These are phyloP conservation scores for Tuber calosporum DNA, from an alignment of 495 filamentous ascomycete species.

Conservation along the genomic window DNA sequence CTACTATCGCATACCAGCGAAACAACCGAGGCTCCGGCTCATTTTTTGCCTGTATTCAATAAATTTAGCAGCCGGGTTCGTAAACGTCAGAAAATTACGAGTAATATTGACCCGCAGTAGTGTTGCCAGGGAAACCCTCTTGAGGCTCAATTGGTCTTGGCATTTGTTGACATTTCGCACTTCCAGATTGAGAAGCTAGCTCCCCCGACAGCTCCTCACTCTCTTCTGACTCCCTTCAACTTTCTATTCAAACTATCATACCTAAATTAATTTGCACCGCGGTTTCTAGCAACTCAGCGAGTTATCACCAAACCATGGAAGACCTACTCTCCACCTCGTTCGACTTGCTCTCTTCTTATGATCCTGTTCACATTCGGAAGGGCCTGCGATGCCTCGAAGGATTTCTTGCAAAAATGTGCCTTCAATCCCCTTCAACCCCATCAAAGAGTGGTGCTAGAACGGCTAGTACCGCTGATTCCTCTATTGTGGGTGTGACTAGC, in stretches of 20 bases:
- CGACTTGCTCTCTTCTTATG: constrained; percentile 91
- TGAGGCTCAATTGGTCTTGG: constrained; percentile 16
- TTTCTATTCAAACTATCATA: constrained; percentile 21
- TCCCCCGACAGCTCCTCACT: constrained; percentile 11
- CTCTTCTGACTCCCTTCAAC: constrained; percentile 12
- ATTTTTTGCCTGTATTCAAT: too few species aligned
- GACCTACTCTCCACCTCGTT: constrained; percentile 85
- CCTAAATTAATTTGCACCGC: constrained; percentile 6
- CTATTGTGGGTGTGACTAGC: constrained; percentile 17
- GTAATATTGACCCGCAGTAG: not conserved
- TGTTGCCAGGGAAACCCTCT: constrained; percentile 28
- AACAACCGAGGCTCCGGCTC: too few species aligned
- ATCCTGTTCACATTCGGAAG: constrained; percentile 79
- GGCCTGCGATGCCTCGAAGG: constrained; percentile 93
- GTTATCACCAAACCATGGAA: constrained; percentile 58
- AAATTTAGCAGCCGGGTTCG: too few species aligned
- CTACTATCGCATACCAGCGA: too few species aligned
- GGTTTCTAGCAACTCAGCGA: constrained; percentile 5
- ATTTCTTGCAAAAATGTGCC: constrained; percentile 89
- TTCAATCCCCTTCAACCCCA: constrained; percentile 49
- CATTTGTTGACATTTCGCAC: constrained; percentile 25
- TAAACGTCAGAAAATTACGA: not conserved
- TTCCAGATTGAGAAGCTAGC: constrained; percentile 22
- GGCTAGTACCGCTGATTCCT: constrained; percentile 8
- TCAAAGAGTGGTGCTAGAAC: constrained; percentile 31